phyloP scores from a whole-genome alignment of 306 rosid genomes.

The Alnus glutinosa region DNA sequence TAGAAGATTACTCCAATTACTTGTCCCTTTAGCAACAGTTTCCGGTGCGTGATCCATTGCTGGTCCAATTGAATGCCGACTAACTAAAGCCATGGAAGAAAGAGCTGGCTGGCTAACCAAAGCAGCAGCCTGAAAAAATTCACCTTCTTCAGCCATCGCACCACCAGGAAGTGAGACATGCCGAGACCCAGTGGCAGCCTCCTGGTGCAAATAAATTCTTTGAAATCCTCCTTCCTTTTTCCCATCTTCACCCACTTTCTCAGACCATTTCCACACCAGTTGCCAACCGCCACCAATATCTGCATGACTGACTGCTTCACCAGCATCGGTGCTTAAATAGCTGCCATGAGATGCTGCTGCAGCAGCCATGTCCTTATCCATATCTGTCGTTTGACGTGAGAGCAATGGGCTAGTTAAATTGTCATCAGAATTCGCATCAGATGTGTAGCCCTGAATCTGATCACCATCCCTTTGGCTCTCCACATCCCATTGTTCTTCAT shows the following conservation, averaged over 20 bases:
- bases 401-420: constrained; percentile 77
- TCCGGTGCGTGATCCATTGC: constrained; percentile 50
- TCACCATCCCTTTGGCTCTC: constrained; percentile 84
- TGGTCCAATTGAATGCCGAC: constrained; percentile 73
- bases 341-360: constrained; percentile 41
- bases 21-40: constrained; percentile 40
- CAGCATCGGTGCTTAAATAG: constrained; percentile 57
- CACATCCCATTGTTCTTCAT: constrained; percentile 90
- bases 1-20: constrained; percentile 53
- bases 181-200: constrained; percentile 63
- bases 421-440: constrained; percentile 76
- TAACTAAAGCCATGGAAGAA: constrained; percentile 46
- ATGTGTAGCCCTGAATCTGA: constrained; percentile 44
- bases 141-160: constrained; percentile 56
- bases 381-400: constrained; percentile 81
- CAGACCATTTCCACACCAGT: constrained; percentile 94
- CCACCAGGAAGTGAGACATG: constrained; percentile 69
- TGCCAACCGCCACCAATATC: constrained; percentile 99
- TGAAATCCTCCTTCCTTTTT: constrained; percentile 77
- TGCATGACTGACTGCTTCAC: constrained; percentile 64
- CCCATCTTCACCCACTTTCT: constrained; percentile 75
- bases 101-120: constrained; percentile 72
- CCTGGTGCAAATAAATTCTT: constrained; percentile 89
- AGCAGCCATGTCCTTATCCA: constrained; percentile 71
- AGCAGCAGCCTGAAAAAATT: constrained; percentile 66